These are phyloP conservation scores for Epichloe gansuensis DNA, from an alignment of 2,329 filamentous ascomycete genomes.

Conservation along the genomic window DNA sequence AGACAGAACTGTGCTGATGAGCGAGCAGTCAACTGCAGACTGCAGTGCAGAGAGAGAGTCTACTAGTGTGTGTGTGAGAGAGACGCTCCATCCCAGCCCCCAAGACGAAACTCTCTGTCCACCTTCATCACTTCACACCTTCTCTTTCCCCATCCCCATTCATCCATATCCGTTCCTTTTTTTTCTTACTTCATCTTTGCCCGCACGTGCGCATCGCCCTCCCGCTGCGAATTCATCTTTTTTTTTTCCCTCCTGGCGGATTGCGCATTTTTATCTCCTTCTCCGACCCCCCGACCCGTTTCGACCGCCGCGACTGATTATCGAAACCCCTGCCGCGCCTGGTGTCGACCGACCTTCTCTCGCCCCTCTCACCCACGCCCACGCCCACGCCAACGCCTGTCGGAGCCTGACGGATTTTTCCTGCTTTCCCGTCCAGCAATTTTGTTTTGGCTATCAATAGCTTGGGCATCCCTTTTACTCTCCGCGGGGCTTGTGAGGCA, in stretches of 20 bases:
- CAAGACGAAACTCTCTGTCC: constrained; percentile 8
- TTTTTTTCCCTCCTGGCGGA: not conserved
- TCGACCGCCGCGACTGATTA: constrained; percentile 6
- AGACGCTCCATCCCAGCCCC: constrained; percentile 7
- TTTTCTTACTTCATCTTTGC: not conserved
- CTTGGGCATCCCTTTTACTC: constrained; percentile 7
- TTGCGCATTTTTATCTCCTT: constrained; percentile 5
- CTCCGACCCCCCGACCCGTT: constrained; percentile 2
- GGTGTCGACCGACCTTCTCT: constrained; percentile 5
- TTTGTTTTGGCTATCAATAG: constrained; percentile 15
- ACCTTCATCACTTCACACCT: constrained; percentile 6
- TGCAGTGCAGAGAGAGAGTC: not conserved
- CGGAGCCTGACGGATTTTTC: constrained; percentile 17
- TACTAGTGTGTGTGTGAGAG: not conserved
- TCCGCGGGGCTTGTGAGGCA: constrained; percentile 4
- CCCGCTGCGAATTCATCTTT: not conserved
- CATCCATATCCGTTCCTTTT: constrained; percentile 5
- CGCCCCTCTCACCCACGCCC: constrained; percentile 13
- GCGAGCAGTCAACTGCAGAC: not conserved
- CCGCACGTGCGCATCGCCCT: constrained; percentile 1
- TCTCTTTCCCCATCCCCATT: constrained; percentile 7
- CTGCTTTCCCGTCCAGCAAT: constrained; percentile 3
- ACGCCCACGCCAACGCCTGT: constrained; percentile 17
- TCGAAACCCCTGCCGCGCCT: constrained; percentile 7
- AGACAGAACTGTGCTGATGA: not conserved